Conservation (phyloP, 2,329 filamentous ascomycete genomes). For the Fusarium algeriense region DNA sequence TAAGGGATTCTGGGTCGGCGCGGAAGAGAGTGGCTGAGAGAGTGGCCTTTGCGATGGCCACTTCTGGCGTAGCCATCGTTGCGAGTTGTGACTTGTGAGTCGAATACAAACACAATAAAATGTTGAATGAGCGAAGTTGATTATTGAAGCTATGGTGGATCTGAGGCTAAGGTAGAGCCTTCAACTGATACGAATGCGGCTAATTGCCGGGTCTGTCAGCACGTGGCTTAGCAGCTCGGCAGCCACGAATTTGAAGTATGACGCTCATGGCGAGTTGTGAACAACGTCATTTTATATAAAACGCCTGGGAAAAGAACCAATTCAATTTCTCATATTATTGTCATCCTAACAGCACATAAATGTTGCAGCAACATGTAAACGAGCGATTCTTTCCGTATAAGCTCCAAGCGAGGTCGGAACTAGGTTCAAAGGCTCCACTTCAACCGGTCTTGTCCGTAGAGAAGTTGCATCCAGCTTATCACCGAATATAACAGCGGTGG, state of each 20-base stretch:
- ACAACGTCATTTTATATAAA: slow-evolving; percentile 10
- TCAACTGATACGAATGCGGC: slow-evolving; percentile 10
- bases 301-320: not conserved
- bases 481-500: slow-evolving; percentile 16
- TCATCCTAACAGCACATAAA: not conserved
- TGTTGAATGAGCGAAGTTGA: slow-evolving; percentile 19
- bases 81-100: not conserved
- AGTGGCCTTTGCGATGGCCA: slow-evolving; percentile 84
- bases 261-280: not conserved
- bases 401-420: slow-evolving; percentile 38
- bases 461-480: slow-evolving; percentile 34
- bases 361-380: not conserved
- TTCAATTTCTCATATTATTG: slow-evolving; percentile 1
- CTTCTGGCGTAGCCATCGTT: slow-evolving; percentile 74
- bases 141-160: slow-evolving; percentile 33
- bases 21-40: slow-evolving; percentile 80
- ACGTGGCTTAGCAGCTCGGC: slow-evolving; percentile 24
- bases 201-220: slow-evolving; percentile 31
- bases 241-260: not conserved
- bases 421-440: slow-evolving; percentile 40
- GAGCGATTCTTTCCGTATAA: slow-evolving; percentile 39
- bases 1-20: slow-evolving; percentile 76
- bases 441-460: slow-evolving; percentile 34
- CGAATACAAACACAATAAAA: slow-evolving; percentile 2
- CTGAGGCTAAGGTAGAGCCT: slow-evolving; percentile 2